Conservation (phyloP, 208 protist genomes). For the Angomonas ambiguus region DNA sequence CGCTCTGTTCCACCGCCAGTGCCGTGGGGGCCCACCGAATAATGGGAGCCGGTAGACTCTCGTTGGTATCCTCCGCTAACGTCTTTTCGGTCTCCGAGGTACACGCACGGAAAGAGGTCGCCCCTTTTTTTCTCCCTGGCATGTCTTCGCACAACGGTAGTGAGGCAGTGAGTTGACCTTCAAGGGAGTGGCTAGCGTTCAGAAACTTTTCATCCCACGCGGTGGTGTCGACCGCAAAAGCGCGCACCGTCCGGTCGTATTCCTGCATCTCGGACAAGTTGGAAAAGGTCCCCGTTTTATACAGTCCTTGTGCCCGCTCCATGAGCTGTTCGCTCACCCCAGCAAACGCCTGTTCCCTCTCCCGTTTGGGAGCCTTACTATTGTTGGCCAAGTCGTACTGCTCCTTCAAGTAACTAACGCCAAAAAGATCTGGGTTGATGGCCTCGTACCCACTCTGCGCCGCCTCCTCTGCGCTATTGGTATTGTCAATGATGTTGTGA, state of each 20-base stretch:
- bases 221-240: constrained; percentile 65
- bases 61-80: constrained; percentile 20
- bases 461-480: constrained; percentile 36
- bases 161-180: not conserved
- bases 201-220: constrained; percentile 56
- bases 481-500: constrained; percentile 14
- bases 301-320: constrained; percentile 28
- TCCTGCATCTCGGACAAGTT: constrained; percentile 44
- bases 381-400: constrained; percentile 19
- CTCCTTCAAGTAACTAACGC: constrained; percentile 38
- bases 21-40: constrained; percentile 55
- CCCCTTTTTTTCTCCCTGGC: not conserved
- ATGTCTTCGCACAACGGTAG: not conserved
- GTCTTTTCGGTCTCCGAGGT: not conserved
- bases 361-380: constrained; percentile 10
- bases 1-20: constrained; percentile 25
- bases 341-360: constrained; percentile 26
- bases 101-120: not conserved
- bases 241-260: constrained; percentile 50
- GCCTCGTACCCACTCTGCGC: constrained; percentile 33
- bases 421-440: constrained; percentile 48
- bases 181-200: not conserved
- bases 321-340: constrained; percentile 29
- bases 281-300: constrained; percentile 15
- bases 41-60: constrained; percentile 35